phyloP scores from a whole-genome alignment of 164 flowering plant species.

The Malania oleifera region DNA sequence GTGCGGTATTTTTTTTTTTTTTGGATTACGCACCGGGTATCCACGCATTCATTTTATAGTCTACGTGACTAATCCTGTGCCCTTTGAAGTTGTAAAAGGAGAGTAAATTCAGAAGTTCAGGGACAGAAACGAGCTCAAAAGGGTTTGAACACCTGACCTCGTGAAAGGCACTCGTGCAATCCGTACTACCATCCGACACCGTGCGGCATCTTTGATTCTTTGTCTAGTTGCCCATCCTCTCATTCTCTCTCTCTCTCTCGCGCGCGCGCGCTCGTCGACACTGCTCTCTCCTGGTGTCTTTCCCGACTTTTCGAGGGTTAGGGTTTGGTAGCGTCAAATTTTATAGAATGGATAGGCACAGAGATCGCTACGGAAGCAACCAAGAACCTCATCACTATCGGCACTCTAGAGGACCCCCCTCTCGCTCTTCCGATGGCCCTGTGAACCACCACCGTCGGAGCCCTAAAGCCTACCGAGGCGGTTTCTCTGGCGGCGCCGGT shows the following conservation, averaged over 20 bases:
- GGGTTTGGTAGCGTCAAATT: conserved; percentile 11
- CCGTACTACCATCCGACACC: no score
- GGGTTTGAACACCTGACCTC: no score
- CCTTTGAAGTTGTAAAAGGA: no score
- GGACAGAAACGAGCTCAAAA: no score
- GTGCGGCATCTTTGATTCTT: not conserved
- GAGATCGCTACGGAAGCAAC: conserved; percentile 29
- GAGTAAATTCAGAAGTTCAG: no score
- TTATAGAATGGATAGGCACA: conserved; percentile 40
- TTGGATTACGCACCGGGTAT: no score
- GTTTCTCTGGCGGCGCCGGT: conserved; percentile 19
- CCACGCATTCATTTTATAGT: no score
- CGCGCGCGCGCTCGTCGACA: not conserved
- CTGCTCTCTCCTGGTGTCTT: not conserved
- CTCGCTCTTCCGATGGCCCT: conserved; percentile 26
- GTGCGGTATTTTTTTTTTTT: no score
- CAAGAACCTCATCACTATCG: conserved; percentile 20
- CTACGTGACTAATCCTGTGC: no score
- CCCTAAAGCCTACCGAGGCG: conserved; percentile 30
- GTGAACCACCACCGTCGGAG: conserved; percentile 26
- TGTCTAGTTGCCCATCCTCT: not conserved
- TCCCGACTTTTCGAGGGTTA: conserved; percentile 10
- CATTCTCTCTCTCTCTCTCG: not conserved
- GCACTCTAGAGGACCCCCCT: conserved; percentile 28
- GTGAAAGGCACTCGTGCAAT: no score